Conservation (phyloP, 2,329 filamentous ascomycete species). For the Exutisphaerella laricina region DNA sequence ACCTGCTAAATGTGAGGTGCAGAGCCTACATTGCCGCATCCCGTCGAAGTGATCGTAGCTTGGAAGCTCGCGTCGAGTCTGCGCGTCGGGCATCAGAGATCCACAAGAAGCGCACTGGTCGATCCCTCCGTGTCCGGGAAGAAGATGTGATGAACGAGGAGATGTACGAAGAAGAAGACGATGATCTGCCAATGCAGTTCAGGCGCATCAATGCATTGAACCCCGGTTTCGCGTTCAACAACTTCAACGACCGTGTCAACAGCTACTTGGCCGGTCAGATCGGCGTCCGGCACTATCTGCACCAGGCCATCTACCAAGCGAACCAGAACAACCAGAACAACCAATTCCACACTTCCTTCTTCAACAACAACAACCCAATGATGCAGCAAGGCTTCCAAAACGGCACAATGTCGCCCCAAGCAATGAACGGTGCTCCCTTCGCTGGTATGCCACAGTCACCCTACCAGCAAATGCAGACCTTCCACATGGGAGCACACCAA, state of each 20-base stretch:
- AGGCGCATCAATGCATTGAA: constrained; percentile 58
- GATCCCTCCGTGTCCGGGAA: constrained; percentile 73
- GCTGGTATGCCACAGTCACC: constrained; percentile 31
- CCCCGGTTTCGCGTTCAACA: constrained; percentile 33
- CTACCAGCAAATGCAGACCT: constrained; percentile 35
- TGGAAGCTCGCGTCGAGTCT: constrained; percentile 84
- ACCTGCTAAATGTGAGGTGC: too few species aligned
- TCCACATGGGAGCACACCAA: constrained; percentile 33
- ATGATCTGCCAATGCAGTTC: constrained; percentile 65
- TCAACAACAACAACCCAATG: constrained; percentile 37
- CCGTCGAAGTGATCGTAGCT: constrained; percentile 73
- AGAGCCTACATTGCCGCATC: constrained; percentile 92
- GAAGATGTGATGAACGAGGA: constrained; percentile 85
- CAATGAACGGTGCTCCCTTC: constrained; percentile 18
- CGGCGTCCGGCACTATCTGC: constrained; percentile 49
- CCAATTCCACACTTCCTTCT: too few species aligned
- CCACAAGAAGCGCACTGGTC: constrained; percentile 81
- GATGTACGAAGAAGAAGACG: constrained; percentile 95
- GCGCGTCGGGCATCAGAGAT: constrained; percentile 84
- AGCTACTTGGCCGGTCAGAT: constrained; percentile 54
- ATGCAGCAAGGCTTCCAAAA: constrained; percentile 27
- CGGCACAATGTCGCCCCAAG: constrained; percentile 27
- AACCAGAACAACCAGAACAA: constrained; percentile 36
- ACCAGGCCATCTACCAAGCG: constrained; percentile 41
- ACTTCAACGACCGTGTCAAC: constrained; percentile 56